Conservation (phyloP, 108 stramenopile genomes). For the Skeletonema tropicum region DNA sequence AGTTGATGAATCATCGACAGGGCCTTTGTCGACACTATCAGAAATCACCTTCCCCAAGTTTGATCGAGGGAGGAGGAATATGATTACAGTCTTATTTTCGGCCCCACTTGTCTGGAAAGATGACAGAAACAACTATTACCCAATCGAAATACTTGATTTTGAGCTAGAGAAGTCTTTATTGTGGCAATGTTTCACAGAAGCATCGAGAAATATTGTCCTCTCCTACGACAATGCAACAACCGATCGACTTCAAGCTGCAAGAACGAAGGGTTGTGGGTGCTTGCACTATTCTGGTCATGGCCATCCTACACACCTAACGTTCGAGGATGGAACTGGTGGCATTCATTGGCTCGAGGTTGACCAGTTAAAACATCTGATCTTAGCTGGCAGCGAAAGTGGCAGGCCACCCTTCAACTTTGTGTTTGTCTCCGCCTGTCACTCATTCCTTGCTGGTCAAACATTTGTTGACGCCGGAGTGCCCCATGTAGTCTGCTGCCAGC, state of each 20-base stretch:
- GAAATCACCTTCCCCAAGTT: conserved; percentile 7
- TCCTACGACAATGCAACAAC: conserved; percentile 81
- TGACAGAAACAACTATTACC: conserved; percentile 52
- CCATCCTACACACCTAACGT: conserved; percentile 66
- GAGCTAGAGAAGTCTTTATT: conserved; percentile 78
- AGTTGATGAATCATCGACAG: neutral
- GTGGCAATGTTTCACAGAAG: conserved; percentile 83
- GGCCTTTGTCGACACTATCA: neutral
- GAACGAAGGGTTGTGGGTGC: conserved; percentile 70
- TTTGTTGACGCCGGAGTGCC: conserved; percentile 92
- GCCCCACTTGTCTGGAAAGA: conserved; percentile 81
- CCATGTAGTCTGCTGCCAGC: conserved; percentile 93
- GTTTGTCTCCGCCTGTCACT: conserved; percentile 94
- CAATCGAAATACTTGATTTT: conserved; percentile 80
- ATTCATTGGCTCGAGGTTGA: conserved; percentile 74
- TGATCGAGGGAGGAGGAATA: conserved; percentile 42
- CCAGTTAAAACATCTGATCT: conserved; percentile 63
- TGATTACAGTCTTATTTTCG: conserved; percentile 81
- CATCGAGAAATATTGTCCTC: conserved; percentile 74
- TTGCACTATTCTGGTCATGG: conserved; percentile 90
- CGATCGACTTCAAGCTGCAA: conserved; percentile 62
- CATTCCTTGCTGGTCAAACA: conserved; percentile 81
- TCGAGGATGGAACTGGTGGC: conserved; percentile 86
- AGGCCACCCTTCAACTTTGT: conserved; percentile 84
- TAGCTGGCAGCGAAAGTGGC: conserved; percentile 33